Base-by-base conservation (phyloP, 2,329 filamentous ascomycete species). In the Pseudogymnoascus sp. region DNA sequence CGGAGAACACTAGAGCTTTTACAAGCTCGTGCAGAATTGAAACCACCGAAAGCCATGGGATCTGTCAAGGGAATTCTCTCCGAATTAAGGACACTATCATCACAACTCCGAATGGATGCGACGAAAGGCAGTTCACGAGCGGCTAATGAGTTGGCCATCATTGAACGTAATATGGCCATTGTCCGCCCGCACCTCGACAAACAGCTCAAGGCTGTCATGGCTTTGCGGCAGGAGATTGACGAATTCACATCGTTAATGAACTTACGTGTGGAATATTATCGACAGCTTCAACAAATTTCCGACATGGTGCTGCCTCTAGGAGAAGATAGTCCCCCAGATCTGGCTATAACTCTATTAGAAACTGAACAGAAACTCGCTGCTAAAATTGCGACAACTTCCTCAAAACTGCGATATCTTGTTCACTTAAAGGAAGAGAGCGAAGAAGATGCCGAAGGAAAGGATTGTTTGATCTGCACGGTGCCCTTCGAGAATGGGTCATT, bases 221-320 rank as follows among this genome's bases (percentile, higher is more conserved):
- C 74, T 4, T 73, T 88, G 11, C 86, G 90, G 65, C 84, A 84
- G 64, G 93, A 97, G 73, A 77, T 91, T 5, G 88, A 93, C 56
- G 77, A 86, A 28, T 95, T 96, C 72, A 88, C 86, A 28, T 80
- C 81, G 14, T 85, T 88, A 0, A 93, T 96, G 85, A 97, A 97
- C 70, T 81, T 86, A 38, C 87, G 95, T 12, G 77, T 97, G 0
- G 91, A 95, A 63, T 97, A 92, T 72, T 97, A 97, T 72, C 86
- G 88, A 4, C 92, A 97, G 71, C 80, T 97, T 9, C 95, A 97
- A 72, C 84, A 85, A 25, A 86, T 97, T n/a, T 97, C 93, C 0
- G 93, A 97, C 72, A 90, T 86, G 16, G 91, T 97, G 16, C 76
- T 83, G 21, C 81, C 87, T 21, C 78, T 84, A 11, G 79, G 78